Conservation (phyloP, 1,284 basidiomycete genomes). For the Ustilago trichophora region DNA sequence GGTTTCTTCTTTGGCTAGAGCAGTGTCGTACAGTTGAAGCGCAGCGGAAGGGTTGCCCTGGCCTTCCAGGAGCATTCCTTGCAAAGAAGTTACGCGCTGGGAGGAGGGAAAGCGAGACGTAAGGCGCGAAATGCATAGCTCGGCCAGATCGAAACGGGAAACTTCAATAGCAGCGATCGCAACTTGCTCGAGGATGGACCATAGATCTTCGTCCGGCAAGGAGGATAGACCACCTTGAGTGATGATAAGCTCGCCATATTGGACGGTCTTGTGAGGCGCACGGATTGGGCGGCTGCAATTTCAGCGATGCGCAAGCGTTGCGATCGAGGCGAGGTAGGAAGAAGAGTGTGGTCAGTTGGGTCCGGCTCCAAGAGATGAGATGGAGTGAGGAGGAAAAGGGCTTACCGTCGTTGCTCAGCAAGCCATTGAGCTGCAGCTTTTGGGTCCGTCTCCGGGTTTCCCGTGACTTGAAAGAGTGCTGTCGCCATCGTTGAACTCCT, state of each 20-base stretch:
- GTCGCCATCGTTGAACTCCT: slow-evolving; percentile 6
- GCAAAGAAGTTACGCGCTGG: slow-evolving; percentile 82
- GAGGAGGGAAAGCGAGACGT: slow-evolving; percentile 80
- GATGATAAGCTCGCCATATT: slow-evolving; percentile 74
- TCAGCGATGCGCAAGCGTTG: no score
- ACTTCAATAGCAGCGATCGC: slow-evolving; percentile 85
- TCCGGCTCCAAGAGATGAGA: background rate
- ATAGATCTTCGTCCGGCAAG: slow-evolving; percentile 67
- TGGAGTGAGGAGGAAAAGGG: background rate
- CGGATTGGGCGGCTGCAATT: slow-evolving; percentile 64
- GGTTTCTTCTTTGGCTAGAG: slow-evolving; percentile 77
- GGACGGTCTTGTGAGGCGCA: slow-evolving; percentile 77
- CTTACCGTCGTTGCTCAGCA: slow-evolving; percentile 53
- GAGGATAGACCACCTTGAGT: slow-evolving; percentile 70
- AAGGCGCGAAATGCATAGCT: slow-evolving; percentile 78
- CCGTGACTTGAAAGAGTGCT: slow-evolving; percentile 14
- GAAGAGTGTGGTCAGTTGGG: background rate
- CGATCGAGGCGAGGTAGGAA: no score
- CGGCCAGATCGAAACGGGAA: slow-evolving; percentile 80
- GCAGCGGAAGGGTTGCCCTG: slow-evolving; percentile 70
- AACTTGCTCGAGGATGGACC: slow-evolving; percentile 88
- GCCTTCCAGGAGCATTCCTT: slow-evolving; percentile 85
- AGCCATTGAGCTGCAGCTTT: slow-evolving; percentile 52
- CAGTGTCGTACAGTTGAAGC: slow-evolving; percentile 76
- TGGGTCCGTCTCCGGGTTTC: slow-evolving; percentile 27